phyloP scores from a whole-genome alignment of 306 rosid species.

The Potentilla sterilis region DNA sequence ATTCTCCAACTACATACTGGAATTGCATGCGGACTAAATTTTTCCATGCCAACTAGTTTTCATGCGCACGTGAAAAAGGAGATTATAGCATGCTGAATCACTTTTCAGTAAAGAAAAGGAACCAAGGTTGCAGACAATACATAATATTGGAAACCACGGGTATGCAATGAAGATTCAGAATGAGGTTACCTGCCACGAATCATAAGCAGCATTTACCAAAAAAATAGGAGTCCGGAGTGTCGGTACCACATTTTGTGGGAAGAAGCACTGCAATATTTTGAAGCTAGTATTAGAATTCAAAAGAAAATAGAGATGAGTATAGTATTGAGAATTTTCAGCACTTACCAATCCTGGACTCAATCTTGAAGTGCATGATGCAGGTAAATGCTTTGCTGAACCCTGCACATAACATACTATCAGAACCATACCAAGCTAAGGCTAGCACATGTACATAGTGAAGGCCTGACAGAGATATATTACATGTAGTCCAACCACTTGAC shows the following conservation, averaged over 20 bases:
- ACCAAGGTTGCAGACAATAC: neutral
- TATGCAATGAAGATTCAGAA: neutral
- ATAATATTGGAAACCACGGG: neutral
- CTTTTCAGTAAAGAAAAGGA: neutral
- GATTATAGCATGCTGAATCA: neutral
- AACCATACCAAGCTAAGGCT: neutral
- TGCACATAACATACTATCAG: constrained; percentile 21
- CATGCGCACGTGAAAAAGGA: neutral
- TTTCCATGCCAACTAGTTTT: neutral
- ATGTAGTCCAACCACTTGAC: constrained; percentile 70
- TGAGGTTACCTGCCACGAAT: constrained; percentile 84
- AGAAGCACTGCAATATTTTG: constrained; percentile 62
- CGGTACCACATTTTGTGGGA: constrained; percentile 69
- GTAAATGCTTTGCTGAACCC: constrained; percentile 78
- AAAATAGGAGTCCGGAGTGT: constrained; percentile 70
- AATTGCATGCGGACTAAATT: neutral
- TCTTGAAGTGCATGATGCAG: constrained; percentile 52
- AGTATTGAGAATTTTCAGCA: neutral
- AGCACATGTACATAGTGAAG: neutral
- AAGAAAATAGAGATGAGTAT: neutral
- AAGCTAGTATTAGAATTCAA: neutral
- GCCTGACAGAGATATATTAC: constrained; percentile 35
- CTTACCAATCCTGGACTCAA: neutral
- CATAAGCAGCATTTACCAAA: constrained; percentile 86
- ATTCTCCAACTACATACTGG: neutral